Conservation (phyloP, 305 asterid genomes). For the Fraxinus floribunda region DNA sequence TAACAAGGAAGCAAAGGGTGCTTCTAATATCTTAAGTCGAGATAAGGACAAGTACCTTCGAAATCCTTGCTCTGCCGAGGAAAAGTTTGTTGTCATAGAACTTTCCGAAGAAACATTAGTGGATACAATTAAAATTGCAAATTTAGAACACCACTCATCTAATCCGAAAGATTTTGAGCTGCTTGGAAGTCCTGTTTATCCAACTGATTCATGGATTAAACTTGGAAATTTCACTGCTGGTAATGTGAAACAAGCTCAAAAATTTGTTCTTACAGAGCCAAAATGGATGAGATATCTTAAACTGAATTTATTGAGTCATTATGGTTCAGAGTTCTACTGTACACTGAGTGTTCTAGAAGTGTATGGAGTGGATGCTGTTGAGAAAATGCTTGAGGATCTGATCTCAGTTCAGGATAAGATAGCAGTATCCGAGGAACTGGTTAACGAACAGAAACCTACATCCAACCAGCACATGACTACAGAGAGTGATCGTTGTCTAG, state of each 20-base stretch:
- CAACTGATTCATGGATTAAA: conserved; percentile 79
- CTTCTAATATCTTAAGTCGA: conserved; percentile 77
- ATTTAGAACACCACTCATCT: conserved; percentile 93
- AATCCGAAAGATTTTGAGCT: conserved; percentile 79
- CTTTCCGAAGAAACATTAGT: conserved; percentile 94
- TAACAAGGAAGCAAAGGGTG: conserved; percentile 96
- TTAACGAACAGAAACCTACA: conserved; percentile 37
- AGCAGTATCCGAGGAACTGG: conserved; percentile 41
- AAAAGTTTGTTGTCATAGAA: conserved; percentile 78
- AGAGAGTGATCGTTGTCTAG: conserved; percentile 42
- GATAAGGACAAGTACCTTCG: conserved; percentile 91
- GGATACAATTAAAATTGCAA: conserved; percentile 69
- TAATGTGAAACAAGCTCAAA: conserved; percentile 73
- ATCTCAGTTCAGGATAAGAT: conserved; percentile 59
- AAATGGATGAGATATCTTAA: conserved; percentile 90
- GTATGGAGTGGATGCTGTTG: conserved; percentile 93
- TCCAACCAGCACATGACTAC: conserved; percentile 33
- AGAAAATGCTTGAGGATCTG: conserved; percentile 94
- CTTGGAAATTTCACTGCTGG: conserved; percentile 82
- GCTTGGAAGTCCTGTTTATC: conserved; percentile 79
- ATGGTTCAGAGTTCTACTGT: conserved; percentile 91
- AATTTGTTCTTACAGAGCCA: conserved; percentile 74
- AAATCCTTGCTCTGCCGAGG: conserved; percentile 91
- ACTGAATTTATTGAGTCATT: conserved; percentile 66
- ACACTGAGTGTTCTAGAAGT: conserved; percentile 83